Conservation (phyloP, 2,329 filamentous ascomycete species). For the Fusarium verrucosum region DNA sequence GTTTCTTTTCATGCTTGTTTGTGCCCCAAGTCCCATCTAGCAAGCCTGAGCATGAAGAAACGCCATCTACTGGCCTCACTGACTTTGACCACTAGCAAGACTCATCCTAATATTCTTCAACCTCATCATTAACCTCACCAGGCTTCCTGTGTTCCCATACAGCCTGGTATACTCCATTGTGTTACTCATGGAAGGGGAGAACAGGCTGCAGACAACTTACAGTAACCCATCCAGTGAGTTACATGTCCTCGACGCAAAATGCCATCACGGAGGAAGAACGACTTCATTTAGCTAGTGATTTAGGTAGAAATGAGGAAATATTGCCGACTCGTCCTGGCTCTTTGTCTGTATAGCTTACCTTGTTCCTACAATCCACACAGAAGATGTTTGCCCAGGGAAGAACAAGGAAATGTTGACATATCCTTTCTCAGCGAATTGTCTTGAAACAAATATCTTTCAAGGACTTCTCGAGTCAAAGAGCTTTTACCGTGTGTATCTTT, state of each 20-base stretch:
- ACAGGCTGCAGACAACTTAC: background rate
- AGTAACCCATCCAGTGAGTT: background rate
- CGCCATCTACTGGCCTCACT: no score
- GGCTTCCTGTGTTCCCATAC: no score
- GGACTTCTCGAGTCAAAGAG: background rate
- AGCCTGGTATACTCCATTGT: no score
- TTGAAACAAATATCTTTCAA: no score
- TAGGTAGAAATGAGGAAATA: background rate
- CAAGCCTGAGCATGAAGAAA: no score
- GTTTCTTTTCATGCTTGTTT: no score
- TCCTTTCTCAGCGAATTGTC: background rate
- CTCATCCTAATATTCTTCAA: no score
- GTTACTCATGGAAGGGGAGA: background rate
- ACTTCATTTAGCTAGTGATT: background rate
- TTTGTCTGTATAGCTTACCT: background rate
- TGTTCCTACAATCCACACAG: background rate
- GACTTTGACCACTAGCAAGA: no score
- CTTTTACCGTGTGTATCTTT: background rate
- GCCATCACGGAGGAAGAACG: background rate
- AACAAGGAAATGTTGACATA: background rate
- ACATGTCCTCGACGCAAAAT: background rate
- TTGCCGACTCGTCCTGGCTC: background rate
- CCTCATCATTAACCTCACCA: no score
- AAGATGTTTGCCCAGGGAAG: background rate
- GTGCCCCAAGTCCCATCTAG: no score